phyloP scores from a whole-genome alignment of 2,329 filamentous ascomycete species.

The Microthyrium microscopicum region DNA sequence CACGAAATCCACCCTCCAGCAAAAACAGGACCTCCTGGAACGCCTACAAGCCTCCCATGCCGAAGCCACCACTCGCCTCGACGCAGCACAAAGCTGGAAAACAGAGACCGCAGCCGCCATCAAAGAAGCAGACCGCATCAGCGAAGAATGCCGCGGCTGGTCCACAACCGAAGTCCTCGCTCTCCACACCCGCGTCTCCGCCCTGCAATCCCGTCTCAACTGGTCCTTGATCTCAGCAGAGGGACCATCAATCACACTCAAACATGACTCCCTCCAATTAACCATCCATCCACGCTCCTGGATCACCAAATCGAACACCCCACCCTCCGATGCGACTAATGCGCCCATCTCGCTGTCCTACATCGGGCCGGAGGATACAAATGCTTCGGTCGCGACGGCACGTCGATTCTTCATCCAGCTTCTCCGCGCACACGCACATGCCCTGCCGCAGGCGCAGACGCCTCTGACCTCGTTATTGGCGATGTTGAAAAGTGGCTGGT shows the following conservation, averaged over 20 bases:
- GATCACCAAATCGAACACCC: constrained; percentile 17
- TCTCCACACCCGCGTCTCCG: constrained; percentile 42
- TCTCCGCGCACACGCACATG: constrained; percentile 51
- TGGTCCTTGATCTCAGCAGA: constrained; percentile 54
- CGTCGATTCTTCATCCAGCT: constrained; percentile 61
- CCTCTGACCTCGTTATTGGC: constrained; percentile 40
- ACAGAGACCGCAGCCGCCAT: constrained; percentile 57
- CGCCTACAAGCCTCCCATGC: constrained; percentile 50
- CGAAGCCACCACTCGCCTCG: constrained; percentile 48
- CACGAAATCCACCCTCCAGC: constrained; percentile 50
- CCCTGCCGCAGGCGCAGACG: constrained; percentile 40
- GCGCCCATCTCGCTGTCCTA: constrained; percentile 53
- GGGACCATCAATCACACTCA: constrained; percentile 48
- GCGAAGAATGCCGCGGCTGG: constrained; percentile 83
- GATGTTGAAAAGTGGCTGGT: constrained; percentile 45
- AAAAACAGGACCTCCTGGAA: constrained; percentile 51
- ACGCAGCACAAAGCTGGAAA: constrained; percentile 49
- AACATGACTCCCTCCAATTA: constrained; percentile 54
- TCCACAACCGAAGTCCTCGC: constrained; percentile 70
- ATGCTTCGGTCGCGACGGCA: constrained; percentile 42
- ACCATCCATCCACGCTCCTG: constrained; percentile 54
- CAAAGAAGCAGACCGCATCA: constrained; percentile 61
- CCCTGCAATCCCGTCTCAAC: constrained; percentile 47
- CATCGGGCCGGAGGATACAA: constrained; percentile 29
- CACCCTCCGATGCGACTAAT: constrained; percentile 21